Evolutionary conservation across 345 rosid species (phyloP), one percentile per base, ranked within the genome.

Genomic region (Brassica rapa): DNA sequence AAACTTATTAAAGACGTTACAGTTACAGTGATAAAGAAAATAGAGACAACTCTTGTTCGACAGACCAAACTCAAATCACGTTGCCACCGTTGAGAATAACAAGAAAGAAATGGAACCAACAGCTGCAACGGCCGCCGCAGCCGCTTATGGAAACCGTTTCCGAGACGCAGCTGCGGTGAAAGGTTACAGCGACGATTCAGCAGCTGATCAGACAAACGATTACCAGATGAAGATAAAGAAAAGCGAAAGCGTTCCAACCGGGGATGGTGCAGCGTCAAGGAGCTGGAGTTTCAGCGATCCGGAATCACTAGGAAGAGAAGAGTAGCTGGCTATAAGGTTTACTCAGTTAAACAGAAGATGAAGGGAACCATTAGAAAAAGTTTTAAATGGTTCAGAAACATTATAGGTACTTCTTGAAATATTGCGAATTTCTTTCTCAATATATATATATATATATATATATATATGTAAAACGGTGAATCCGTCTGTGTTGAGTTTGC

Each of bases 281-380:
- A 81, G 81, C 81, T 95, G 97, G 99, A 85, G 89, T 78, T 85
- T 95, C 39, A 84, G 66, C 33, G 98, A 94, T 80, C 94, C 96
- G 4, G 99, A 93, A 82, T 62, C 91, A 24, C 89, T 71, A 95
- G 99, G 94, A 95, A 91, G 85, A 91, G 83, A 77, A 88, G 97
- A 87, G 98, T 95, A 62, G 97, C 94, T 19, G 75, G 94, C 63
- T 93, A 95, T 81, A 93, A 90, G 60, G 93, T 82, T 14, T 93
- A 95, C 73, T 65, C 93, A 5, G 90, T 92, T 56, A 94, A 95
- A 77, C 96, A 94, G 19, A 95, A 91, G 82, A 86, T 93, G 92
- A 95, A 91, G 39, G 97, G 93, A 24, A 89, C 98, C 74, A 55
- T 95, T 5, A 87, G 88, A 84, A 95, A 93, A 78, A 91, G 98